phyloP scores from a whole-genome alignment of 2,329 filamentous ascomycete species.

The Colletotrichum euphorbiae region DNA sequence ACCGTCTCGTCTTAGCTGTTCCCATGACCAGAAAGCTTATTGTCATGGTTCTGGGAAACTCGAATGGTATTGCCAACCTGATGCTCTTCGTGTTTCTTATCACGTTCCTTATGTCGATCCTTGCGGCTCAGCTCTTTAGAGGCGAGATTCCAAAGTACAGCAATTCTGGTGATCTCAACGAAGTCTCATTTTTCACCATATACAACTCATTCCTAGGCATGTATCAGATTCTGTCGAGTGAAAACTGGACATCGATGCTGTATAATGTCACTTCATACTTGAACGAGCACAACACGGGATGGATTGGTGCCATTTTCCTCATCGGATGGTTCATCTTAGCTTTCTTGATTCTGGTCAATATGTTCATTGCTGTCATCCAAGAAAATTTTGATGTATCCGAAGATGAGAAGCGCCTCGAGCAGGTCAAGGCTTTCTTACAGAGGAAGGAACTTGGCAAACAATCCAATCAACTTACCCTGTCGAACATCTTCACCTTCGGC shows the following conservation, averaged over 20 bases:
- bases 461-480: constrained; percentile 80
- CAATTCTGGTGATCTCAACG: constrained; percentile 69
- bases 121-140: constrained; percentile 92
- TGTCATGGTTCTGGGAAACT: constrained; percentile 88
- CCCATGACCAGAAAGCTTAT: constrained; percentile 90
- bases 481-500: constrained; percentile 74
- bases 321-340: constrained; percentile 96
- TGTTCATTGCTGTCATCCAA: constrained; percentile 99
- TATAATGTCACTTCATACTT: constrained; percentile 84
- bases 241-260: constrained; percentile 92
- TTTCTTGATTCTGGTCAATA: constrained; percentile 97
- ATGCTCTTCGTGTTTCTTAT: constrained; percentile 97
- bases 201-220: constrained; percentile 97
- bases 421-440: constrained; percentile 94
- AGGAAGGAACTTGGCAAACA: constrained; percentile 84
- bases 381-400: constrained; percentile 99
- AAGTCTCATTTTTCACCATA: constrained; percentile 86
- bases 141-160: constrained; percentile 81
- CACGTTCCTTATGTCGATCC: constrained; percentile 92
- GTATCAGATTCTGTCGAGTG: constrained; percentile 96
- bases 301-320: constrained; percentile 92
- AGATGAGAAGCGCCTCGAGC: constrained; percentile 96
- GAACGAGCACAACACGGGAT: constrained; percentile 75
- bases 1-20: constrained; percentile 90
- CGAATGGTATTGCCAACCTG: constrained; percentile 90